Evolutionary conservation across 2,329 filamentous ascomycete genomes (phyloP).

Genomic region (Parafenestella ontariensis): DNA sequence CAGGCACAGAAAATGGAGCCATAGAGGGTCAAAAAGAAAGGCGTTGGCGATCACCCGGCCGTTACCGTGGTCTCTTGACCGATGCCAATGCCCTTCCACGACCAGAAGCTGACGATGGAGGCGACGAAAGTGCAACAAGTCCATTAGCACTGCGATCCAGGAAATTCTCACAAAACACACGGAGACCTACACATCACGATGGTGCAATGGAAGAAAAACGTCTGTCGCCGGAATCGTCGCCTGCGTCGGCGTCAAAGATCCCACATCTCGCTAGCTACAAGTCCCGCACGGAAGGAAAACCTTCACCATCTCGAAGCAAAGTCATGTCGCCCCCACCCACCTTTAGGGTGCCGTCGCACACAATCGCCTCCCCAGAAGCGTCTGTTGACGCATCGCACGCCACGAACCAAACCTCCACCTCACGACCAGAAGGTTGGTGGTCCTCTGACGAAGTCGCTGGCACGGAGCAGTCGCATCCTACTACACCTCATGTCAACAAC

Average conservation of each 20-base stretch:
- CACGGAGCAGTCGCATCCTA: conserved; percentile 34
- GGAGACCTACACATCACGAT: conserved; percentile 14
- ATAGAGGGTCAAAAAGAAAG: conserved; percentile 26
- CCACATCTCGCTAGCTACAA: conserved; percentile 9
- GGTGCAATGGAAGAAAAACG: conserved; percentile 8
- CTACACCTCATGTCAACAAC: conserved; percentile 19
- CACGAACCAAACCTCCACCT: conserved; percentile 39
- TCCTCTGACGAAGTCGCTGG: conserved; percentile 47
- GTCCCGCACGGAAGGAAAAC: conserved; percentile 11
- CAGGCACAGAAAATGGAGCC: conserved; percentile 21
- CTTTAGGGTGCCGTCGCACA: conserved; percentile 15
- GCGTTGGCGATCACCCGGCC: conserved; percentile 36
- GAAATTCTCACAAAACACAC: conserved; percentile 32
- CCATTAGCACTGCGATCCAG: conserved; percentile 24
- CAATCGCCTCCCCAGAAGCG: conserved; percentile 25
- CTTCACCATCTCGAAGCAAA: conserved; percentile 24
- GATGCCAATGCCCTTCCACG: conserved; percentile 27
- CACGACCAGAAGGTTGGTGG: conserved; percentile 50
- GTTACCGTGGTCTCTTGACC: conserved; percentile 36
- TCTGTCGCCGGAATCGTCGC: conserved; percentile 7
- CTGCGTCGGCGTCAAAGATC: conserved; percentile 10
- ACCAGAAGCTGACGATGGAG: conserved; percentile 34
- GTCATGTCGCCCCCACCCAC: conserved; percentile 33
- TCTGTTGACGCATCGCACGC: conserved; percentile 36
- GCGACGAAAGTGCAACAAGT: conserved; percentile 35